phyloP scores from a whole-genome alignment of 2,329 filamentous ascomycete species.

The Ceratocystis variospora region DNA sequence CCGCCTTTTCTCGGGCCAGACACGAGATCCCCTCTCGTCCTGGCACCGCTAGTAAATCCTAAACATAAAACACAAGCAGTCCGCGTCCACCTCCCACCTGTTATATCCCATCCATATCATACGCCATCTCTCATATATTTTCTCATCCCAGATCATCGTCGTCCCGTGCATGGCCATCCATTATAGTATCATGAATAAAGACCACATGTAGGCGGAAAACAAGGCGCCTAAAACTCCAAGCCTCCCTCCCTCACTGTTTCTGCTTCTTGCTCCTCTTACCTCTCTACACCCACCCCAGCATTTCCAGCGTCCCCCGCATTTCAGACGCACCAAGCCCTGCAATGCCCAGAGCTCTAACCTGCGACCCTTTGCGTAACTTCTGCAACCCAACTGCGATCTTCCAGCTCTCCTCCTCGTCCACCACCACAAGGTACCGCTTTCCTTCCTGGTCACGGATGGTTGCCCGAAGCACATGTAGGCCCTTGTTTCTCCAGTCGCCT shows the following conservation, averaged over 20 bases:
- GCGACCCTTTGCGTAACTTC: slow-evolving; percentile 44
- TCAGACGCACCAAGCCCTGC: slow-evolving; percentile 42
- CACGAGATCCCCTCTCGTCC: no score
- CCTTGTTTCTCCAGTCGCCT: slow-evolving; percentile 41
- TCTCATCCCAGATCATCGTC: background rate
- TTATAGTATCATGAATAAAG: background rate
- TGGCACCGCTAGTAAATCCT: no score
- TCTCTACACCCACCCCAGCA: slow-evolving; percentile 39
- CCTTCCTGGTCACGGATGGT: slow-evolving; percentile 52
- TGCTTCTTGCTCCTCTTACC: background rate
- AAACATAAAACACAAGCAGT: no score
- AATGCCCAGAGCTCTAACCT: slow-evolving; percentile 46
- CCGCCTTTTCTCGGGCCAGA: no score
- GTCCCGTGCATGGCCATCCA: background rate
- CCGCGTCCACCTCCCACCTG: no score
- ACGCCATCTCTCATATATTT: no score
- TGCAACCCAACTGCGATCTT: slow-evolving; percentile 51
- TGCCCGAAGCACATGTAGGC: slow-evolving; percentile 49
- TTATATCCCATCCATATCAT: no score
- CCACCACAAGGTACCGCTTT: slow-evolving; percentile 51
- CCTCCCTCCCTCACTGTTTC: background rate
- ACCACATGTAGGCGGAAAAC: background rate
- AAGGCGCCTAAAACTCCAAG: background rate
- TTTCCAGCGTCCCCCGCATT: slow-evolving; percentile 41
- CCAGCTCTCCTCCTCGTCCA: slow-evolving; percentile 53